Percentiles rank a stretch among this genome's conserved stretches.
Conservation (phyloP, 1,139 yeast genomes). For the Yamadazyma membranifaciens region DNA sequence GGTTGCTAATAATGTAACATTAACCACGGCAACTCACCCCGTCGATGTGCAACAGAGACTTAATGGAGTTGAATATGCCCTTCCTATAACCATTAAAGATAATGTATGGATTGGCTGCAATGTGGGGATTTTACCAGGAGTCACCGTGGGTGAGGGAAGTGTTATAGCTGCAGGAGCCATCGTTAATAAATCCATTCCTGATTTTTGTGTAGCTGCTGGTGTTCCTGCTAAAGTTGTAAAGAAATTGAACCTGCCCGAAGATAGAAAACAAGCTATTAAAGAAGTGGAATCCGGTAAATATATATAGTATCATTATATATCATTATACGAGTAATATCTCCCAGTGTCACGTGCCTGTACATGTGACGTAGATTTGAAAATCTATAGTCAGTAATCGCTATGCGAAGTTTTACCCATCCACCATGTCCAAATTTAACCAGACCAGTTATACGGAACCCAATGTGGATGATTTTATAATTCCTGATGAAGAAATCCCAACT, state of each 20-base stretch:
- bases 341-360: no score
- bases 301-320: not conserved
- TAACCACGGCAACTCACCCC: constrained; percentile 66
- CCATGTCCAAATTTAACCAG: not conserved
- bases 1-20: constrained; percentile 63
- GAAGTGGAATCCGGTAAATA: constrained; percentile 5
- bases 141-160: constrained; percentile 60
- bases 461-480: constrained; percentile 26
- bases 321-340: no score
- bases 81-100: constrained; percentile 57
- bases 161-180: constrained; percentile 70
- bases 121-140: constrained; percentile 59
- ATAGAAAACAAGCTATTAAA: constrained; percentile 10
- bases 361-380: no score
- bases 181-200: constrained; percentile 55
- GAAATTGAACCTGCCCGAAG: constrained; percentile 10
- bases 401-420: not conserved
- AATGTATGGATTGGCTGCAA: constrained; percentile 68
- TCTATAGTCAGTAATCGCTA: not conserved
- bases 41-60: constrained; percentile 47
- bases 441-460: constrained; percentile 3
- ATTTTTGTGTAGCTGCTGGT: constrained; percentile 55
- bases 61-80: constrained; percentile 49
- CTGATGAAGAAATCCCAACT: constrained; percentile 19
- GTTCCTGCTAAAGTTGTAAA: constrained; percentile 53